A percentile compares a stretch with the other conserved stretches of the same genome.
phyloP scores from a whole-genome alignment of 768 basidiomycete species.

The Amanita pallidorosea region DNA sequence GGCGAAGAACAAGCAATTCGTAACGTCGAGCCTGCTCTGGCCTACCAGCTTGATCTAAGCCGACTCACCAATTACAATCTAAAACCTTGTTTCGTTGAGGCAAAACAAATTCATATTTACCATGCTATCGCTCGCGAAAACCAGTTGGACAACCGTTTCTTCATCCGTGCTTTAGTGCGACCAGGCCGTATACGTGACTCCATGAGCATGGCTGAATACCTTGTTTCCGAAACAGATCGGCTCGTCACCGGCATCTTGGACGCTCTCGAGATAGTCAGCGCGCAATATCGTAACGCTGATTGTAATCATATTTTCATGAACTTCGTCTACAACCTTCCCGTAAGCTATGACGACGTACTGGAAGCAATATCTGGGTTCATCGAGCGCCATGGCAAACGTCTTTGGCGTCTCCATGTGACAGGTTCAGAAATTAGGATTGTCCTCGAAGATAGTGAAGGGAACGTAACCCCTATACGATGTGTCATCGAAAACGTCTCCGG shows the following conservation, averaged over 20 bases:
- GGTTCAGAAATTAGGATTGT: conserved; percentile 95
- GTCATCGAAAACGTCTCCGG: conserved; percentile 98
- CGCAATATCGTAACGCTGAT: conserved; percentile 84
- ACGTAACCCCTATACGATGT: conserved; percentile 91
- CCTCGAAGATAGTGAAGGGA: conserved; percentile 91
- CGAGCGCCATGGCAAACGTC: conserved; percentile 94
- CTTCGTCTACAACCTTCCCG: conserved; percentile 93
- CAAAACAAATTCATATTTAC: conserved; percentile 97
- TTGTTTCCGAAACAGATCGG: conserved; percentile 96
- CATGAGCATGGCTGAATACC: conserved; percentile 95
- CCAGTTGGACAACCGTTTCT: conserved; percentile 96
- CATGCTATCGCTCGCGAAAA: conserved; percentile 93
- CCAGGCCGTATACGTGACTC: conserved; percentile 87
- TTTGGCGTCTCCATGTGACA: conserved; percentile 97
- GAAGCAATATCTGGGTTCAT: conserved; percentile 98
- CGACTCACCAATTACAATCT: conserved; percentile 96
- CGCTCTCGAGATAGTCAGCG: conserved; percentile 87
- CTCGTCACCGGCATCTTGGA: conserved; percentile 91
- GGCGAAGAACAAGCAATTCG: conserved; percentile 92
- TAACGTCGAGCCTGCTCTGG: conserved; percentile 96
- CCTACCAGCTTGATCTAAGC: conserved; percentile 95
- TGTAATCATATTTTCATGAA: conserved; percentile 99
- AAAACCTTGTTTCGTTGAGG: conserved; percentile 91
- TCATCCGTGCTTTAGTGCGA: conserved; percentile 91
- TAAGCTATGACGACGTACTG: conserved; percentile 93